These are phyloP conservation scores for Aspergillus indologenus DNA, from an alignment of 495 filamentous ascomycete genomes.

Conservation along the genomic window DNA sequence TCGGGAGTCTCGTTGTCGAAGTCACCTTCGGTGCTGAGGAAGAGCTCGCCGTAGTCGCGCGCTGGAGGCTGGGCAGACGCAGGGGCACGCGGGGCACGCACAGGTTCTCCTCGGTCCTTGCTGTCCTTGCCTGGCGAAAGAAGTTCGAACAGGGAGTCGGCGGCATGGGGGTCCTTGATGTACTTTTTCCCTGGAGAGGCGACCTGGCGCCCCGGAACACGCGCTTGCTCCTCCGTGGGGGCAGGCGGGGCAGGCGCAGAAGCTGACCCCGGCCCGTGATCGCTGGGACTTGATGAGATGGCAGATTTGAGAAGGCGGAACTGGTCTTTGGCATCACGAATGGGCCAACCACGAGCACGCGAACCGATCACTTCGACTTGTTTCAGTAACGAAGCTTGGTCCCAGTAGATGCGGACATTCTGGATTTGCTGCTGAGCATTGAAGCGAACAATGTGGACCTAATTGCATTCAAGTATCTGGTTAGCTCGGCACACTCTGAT, in stretches of 20 bases:
- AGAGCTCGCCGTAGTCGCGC: slow-evolving; percentile 62
- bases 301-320: slow-evolving; percentile 62
- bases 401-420: slow-evolving; percentile 88
- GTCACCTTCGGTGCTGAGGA: slow-evolving; percentile 47
- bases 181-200: slow-evolving; percentile 47
- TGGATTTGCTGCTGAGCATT: slow-evolving; percentile 70
- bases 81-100: slow-evolving; percentile 36
- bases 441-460: slow-evolving; percentile 92
- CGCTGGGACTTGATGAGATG: slow-evolving; percentile 20
- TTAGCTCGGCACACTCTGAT: slow-evolving; percentile 3
- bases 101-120: slow-evolving; percentile 34
- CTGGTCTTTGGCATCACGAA: slow-evolving; percentile 86
- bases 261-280: slow-evolving; percentile 8
- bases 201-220: slow-evolving; percentile 35
- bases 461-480: slow-evolving; percentile 3
- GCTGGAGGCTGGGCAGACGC: slow-evolving; percentile 58
- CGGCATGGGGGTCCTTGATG: slow-evolving; percentile 69
- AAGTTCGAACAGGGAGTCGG: slow-evolving; percentile 52
- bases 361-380: slow-evolving; percentile 90
- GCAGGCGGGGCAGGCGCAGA: slow-evolving; percentile 16
- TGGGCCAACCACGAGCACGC: slow-evolving; percentile 87
- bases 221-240: slow-evolving; percentile 12
- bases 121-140: slow-evolving; percentile 36
- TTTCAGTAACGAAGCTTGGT: slow-evolving; percentile 89
- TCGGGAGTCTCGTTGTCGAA: slow-evolving; percentile 42